Conservation (phyloP, 306 rosid genomes). For the Parietaria judaica region DNA sequence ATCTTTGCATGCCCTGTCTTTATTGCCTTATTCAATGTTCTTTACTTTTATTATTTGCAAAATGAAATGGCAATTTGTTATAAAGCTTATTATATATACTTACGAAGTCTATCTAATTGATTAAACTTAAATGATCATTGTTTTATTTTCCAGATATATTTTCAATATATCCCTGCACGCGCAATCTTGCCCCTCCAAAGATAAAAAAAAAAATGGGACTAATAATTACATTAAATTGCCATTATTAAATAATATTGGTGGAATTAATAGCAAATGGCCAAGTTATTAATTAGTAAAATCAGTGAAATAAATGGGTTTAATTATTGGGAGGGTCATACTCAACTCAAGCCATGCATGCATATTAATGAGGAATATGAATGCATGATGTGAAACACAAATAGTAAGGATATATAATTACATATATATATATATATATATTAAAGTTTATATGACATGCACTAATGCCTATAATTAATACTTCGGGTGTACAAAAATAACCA, state of each 20-base stretch:
- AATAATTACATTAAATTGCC: neutral
- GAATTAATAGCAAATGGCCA: neutral
- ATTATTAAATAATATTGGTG: neutral
- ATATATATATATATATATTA: neutral
- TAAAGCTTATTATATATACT: too few species aligned
- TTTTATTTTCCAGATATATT: neutral
- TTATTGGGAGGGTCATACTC: slow-evolving; percentile 1
- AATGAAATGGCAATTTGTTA: neutral
- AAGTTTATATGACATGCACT: slow-evolving; percentile 3
- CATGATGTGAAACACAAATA: slow-evolving; percentile 7
- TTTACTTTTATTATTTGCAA: too few species aligned
- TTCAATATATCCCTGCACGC: neutral
- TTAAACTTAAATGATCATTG: neutral
- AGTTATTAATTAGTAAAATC: neutral
- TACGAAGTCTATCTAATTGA: neutral
- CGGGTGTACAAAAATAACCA: too few species aligned
- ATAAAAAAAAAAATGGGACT: neutral
- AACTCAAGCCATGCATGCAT: neutral
- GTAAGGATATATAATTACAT: neutral
- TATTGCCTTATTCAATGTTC: too few species aligned
- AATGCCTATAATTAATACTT: neutral
- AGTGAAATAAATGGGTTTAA: neutral
- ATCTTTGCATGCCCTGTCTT: too few species aligned
- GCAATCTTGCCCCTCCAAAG: neutral
- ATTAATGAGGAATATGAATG: slow-evolving; percentile 4